Evolutionary conservation across 495 filamentous ascomycete species (phyloP).

Genomic region (Hapsidospora chrysogenum): DNA sequence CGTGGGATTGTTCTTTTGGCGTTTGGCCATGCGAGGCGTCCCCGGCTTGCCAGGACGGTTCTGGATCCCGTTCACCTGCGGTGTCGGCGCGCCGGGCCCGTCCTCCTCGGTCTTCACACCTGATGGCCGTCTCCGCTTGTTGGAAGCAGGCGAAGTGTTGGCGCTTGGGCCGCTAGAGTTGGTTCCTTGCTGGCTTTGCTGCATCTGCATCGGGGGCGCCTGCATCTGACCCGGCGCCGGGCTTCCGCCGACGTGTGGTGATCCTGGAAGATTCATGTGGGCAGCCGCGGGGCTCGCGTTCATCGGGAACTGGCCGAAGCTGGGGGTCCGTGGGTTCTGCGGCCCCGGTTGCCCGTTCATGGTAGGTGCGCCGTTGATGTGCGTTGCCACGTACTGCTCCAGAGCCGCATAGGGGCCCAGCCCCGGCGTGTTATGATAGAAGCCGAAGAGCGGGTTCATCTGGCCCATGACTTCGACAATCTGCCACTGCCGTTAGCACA

Average conservation of each 20-base stretch:
- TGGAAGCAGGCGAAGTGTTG: constrained; percentile 71
- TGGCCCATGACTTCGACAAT: constrained; percentile 59
- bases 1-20: constrained; percentile 21
- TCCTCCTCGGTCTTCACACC: constrained; percentile 65
- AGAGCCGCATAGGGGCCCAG: constrained; percentile 44
- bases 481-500: constrained; percentile 15
- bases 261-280: constrained; percentile 40
- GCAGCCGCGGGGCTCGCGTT: constrained; percentile 36
- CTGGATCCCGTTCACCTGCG: constrained; percentile 28
- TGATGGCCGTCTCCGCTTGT: constrained; percentile 62
- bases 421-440: constrained; percentile 38
- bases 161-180: constrained; percentile 58
- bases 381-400: constrained; percentile 35
- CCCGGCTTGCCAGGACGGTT: constrained; percentile 20
- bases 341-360: constrained; percentile 23
- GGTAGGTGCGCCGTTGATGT: constrained; percentile 15
- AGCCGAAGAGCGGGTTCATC: constrained; percentile 52
- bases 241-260: constrained; percentile 39
- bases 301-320: constrained; percentile 32
- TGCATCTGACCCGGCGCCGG: constrained; percentile 42
- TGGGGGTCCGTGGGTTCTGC: constrained; percentile 26
- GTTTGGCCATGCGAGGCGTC: constrained; percentile 28
- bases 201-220: constrained; percentile 50
- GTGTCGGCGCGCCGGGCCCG: constrained; percentile 18
- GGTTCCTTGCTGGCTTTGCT: constrained; percentile 57